A percentile compares a stretch with the other conserved stretches of the same genome.
These are phyloP conservation scores for Trichoderma atrobrunneum DNA, from an alignment of 2,329 filamentous ascomycete genomes.

Conservation along the genomic window DNA sequence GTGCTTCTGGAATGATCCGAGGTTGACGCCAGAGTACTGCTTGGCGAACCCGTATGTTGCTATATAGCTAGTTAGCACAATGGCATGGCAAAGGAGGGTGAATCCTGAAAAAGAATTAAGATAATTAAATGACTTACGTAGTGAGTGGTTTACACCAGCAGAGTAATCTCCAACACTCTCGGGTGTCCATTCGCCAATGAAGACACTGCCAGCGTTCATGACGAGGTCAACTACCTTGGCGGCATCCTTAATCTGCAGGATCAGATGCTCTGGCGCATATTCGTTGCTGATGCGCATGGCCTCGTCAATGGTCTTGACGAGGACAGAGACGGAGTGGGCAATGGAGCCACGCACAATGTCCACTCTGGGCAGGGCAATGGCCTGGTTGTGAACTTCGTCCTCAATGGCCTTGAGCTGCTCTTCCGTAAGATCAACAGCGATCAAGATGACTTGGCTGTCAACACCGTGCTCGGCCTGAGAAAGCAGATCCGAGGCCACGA, in stretches of 20 bases:
- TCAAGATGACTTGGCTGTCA: slow-evolving; percentile 90
- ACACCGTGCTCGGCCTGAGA: slow-evolving; percentile 96
- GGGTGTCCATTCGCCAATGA: slow-evolving; percentile 93
- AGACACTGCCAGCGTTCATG: slow-evolving; percentile 92
- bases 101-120: neutral
- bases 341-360: slow-evolving; percentile 92
- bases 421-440: slow-evolving; percentile 77
- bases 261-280: slow-evolving; percentile 95
- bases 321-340: slow-evolving; percentile 84
- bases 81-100: neutral
- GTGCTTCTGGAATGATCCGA: slow-evolving; percentile 95
- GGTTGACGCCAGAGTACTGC: slow-evolving; percentile 96
- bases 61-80: slow-evolving; percentile 37
- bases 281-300: slow-evolving; percentile 83
- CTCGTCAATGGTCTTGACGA: slow-evolving; percentile 67
- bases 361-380: slow-evolving; percentile 80
- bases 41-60: slow-evolving; percentile 97
- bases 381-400: slow-evolving; percentile 85
- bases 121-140: slow-evolving; percentile 66
- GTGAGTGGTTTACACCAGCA: slow-evolving; percentile 93
- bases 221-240: slow-evolving; percentile 73
- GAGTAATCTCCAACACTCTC: slow-evolving; percentile 98
- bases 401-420: slow-evolving; percentile 77
- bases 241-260: slow-evolving; percentile 80
- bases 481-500: slow-evolving; percentile 90